Conservation (phyloP, 2,329 filamentous ascomycete genomes). For the Zasmidium citrigriseum region DNA sequence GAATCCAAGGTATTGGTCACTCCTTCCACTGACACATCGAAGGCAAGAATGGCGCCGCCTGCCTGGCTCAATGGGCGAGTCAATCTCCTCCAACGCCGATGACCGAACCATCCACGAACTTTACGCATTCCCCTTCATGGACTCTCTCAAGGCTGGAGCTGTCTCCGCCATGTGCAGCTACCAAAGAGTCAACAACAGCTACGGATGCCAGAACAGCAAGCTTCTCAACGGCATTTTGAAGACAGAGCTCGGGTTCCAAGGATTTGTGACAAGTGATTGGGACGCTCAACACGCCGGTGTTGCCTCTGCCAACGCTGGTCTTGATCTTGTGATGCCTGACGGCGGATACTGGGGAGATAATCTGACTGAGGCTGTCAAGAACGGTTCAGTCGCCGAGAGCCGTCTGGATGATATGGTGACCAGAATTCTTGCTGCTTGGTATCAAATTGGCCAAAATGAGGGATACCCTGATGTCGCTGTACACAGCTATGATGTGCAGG, state of each 20-base stretch:
- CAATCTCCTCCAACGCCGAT: conserved; percentile 59
- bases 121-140: conserved; percentile 48
- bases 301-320: conserved; percentile 58
- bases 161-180: conserved; percentile 62
- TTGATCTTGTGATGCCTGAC: conserved; percentile 67
- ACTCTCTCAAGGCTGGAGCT: conserved; percentile 53
- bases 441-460: conserved; percentile 58
- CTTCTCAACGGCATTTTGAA: conserved; percentile 69
- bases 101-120: conserved; percentile 57
- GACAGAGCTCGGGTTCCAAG: conserved; percentile 71
- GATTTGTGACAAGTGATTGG: conserved; percentile 68
- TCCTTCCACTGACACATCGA: conserved; percentile 12
- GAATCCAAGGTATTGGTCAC: no score
- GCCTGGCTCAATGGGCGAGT: conserved; percentile 19
- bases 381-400: conserved; percentile 50
- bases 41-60: conserved; percentile 62
- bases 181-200: conserved; percentile 61
- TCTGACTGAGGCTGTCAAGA: conserved; percentile 56
- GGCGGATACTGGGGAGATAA: conserved; percentile 36
- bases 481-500: conserved; percentile 20
- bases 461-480: conserved; percentile 22
- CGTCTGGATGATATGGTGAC: conserved; percentile 63
- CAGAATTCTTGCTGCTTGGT: conserved; percentile 53
- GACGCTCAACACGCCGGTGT: conserved; percentile 61
- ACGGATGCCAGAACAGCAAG: conserved; percentile 63